These are phyloP conservation scores for Clonostachys byssicola DNA, from an alignment of 2,329 filamentous ascomycete genomes.

Conservation along the genomic window DNA sequence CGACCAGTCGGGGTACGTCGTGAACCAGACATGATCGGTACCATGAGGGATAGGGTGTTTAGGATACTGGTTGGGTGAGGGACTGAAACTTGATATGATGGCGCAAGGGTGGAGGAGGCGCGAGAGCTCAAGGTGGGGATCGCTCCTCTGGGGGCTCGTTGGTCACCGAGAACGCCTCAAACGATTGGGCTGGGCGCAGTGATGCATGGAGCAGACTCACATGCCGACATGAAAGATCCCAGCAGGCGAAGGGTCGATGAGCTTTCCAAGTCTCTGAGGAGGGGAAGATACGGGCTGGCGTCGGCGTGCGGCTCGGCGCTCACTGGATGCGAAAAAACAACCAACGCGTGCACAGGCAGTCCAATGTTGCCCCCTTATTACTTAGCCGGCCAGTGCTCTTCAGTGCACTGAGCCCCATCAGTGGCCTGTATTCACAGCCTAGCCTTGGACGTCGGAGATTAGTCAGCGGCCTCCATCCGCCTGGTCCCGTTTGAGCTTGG, in stretches of 20 bases:
- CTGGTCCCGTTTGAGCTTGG: background rate
- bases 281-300: constrained; percentile 22
- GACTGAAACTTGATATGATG: background rate
- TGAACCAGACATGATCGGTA: constrained; percentile 29
- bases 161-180: background rate
- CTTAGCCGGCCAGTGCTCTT: too few relatives aligned
- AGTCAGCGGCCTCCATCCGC: constrained; percentile 5
- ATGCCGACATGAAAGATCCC: background rate
- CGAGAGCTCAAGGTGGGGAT: background rate
- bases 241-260: too few relatives aligned
- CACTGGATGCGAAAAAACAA: constrained; percentile 23
- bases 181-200: background rate
- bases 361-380: too few relatives aligned
- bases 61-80: background rate
- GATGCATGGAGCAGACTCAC: background rate
- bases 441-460: background rate
- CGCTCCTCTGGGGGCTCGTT: background rate
- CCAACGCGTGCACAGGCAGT: constrained; percentile 24
- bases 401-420: too few relatives aligned
- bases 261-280: background rate
- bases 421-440: too few relatives aligned
- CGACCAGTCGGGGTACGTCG: constrained; percentile 35
- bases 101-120: background rate
- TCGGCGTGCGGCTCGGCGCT: constrained; percentile 21
- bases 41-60: constrained; percentile 14